Conservation (phyloP, 192 early-diverging fungal genomes). For the Podila horticola region DNA sequence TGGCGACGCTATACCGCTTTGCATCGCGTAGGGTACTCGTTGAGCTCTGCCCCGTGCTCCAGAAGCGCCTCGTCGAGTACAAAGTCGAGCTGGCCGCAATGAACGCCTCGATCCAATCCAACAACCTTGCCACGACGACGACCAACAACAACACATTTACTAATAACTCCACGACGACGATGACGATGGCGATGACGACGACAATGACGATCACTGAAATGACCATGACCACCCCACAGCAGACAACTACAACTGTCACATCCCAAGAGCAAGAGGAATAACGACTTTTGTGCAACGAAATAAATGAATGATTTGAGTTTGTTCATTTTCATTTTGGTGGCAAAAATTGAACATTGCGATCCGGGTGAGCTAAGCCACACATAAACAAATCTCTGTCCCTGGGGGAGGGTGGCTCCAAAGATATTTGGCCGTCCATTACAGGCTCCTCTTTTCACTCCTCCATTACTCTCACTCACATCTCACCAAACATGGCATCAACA, state of each 20-base stretch:
- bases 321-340: too few relatives aligned
- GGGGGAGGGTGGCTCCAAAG: too few relatives aligned
- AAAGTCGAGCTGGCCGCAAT: conserved; percentile 51
- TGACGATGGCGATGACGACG: neutral
- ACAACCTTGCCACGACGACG: conserved; percentile 9
- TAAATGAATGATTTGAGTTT: too few relatives aligned
- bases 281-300: too few relatives aligned
- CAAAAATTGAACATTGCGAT: too few relatives aligned
- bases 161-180: neutral
- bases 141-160: conserved; percentile 5
- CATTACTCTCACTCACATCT: conserved; percentile 1
- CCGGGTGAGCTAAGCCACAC: too few relatives aligned
- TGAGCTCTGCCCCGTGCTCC: conserved; percentile 58
- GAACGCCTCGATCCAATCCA: conserved; percentile 56
- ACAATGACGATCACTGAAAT: neutral
- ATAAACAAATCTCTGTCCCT: too few relatives aligned
- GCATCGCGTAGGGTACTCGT: conserved; percentile 56
- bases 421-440: neutral
- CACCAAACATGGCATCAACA: conserved; percentile 37
- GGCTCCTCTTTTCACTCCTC: neutral
- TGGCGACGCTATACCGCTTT: conserved; percentile 57
- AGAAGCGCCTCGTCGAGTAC: conserved; percentile 51
- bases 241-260: conserved; percentile 32
- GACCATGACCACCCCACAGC: conserved; percentile 4
- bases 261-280: neutral